Evolutionary conservation across 2,329 filamentous ascomycete genomes (phyloP), one percentile per base, ranked within the genome.

Genomic region (Colletotrichum eleusines): DNA sequence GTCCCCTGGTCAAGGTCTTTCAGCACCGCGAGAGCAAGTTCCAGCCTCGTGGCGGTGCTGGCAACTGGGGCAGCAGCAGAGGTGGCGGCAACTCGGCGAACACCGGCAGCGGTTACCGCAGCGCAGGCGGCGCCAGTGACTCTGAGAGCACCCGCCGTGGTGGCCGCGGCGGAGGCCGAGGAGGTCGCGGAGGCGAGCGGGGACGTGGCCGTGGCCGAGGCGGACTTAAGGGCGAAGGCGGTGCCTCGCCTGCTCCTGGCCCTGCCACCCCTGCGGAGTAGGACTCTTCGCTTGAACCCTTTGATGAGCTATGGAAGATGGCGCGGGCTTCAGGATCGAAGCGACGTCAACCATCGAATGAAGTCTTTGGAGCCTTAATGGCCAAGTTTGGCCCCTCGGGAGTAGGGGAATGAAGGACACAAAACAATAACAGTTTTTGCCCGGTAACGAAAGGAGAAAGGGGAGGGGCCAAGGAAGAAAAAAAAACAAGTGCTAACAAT

Each of bases 1-100:
- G 92, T 81, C 93, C 94, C 18, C 88, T 94, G 67, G 90, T 97
- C 72, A 94, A 94, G 84, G 89, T 94, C 77, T 97, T 94, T 83
- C 89, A 93, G 77, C 91, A 92, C 57, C 90, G 89, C 75, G 88
- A 88, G 75, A 85, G 79, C 72, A 88, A 87, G 76, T 89, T 85
- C 74, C 81, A 76, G 77, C 88, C 79, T 75, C 89, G 92, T 58
- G 90, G 90, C 63, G 90, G 90, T 64, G 89, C 90, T 44, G 90
- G 89, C 57, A 91, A 85, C 75, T 92, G 90, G 89, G 90, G 90
- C 57, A 88, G 85, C 77, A 92, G 88, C 80, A 85, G 85, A 74
- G 87, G 92, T 58, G 89, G 91, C 63, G 89, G 90, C 59, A 83
- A 84, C 74, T 79, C 84, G n/a, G 81, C 82, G 60, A 81, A 80